phyloP scores from a whole-genome alignment of 1,284 basidiomycete genomes.

The Puccinia brachypodii region DNA sequence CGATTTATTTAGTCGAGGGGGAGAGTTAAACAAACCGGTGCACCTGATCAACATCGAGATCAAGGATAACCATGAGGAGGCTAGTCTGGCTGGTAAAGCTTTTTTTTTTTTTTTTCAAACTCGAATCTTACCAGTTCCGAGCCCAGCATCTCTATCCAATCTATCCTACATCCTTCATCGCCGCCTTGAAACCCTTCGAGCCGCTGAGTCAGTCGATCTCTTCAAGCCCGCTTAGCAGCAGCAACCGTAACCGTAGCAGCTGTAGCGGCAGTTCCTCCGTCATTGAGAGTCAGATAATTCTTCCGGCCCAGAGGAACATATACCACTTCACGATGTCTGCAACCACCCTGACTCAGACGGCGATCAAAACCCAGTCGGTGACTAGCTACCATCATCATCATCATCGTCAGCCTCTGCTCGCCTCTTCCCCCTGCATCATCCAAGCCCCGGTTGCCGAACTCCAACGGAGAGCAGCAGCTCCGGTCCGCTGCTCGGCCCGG shows the following conservation, averaged over 20 bases:
- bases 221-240: neutral
- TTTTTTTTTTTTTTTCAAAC: neutral
- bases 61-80: slow-evolving; percentile 99
- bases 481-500: slow-evolving; percentile 5
- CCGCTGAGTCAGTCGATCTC: neutral
- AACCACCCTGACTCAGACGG: neutral
- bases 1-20: slow-evolving; percentile 81
- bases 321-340: neutral
- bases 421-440: neutral
- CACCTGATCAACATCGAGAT: slow-evolving; percentile 99
- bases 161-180: neutral
- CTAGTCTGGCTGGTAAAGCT: slow-evolving; percentile 84
- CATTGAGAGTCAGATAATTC: neutral
- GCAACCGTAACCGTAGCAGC: neutral
- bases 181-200: neutral
- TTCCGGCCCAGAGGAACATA: neutral
- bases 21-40: slow-evolving; percentile 88
- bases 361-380: neutral
- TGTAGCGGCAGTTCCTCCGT: neutral
- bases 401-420: neutral
- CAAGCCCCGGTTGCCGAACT: neutral
- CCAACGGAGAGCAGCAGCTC: neutral
- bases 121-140: neutral
- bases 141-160: neutral
- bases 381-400: neutral